phyloP scores from a whole-genome alignment of 371 early-diverging fungal genomes.

The Mortierella sp. region DNA sequence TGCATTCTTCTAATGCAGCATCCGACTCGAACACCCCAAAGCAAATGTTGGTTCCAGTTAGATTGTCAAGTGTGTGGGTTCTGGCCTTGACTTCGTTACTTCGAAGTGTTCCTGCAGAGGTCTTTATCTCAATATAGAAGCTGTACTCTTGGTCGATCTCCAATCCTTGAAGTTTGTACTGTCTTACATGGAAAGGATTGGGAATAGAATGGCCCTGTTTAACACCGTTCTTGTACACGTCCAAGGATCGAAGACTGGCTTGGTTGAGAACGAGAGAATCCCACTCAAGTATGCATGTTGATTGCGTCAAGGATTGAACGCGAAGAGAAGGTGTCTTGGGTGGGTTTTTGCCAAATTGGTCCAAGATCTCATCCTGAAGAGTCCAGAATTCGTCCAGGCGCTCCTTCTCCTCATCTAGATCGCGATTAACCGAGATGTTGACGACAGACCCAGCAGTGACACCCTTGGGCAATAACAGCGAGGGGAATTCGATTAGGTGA shows the following conservation, averaged over 20 bases:
- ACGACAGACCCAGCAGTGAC: constrained; percentile 95
- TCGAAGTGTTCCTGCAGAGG: constrained; percentile 87
- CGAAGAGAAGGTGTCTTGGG: constrained; percentile 86
- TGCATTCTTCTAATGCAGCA: constrained; percentile 75
- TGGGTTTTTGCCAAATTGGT: constrained; percentile 80
- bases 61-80: constrained; percentile 93
- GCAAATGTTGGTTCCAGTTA: constrained; percentile 93
- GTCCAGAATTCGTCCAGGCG: constrained; percentile 86
- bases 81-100: constrained; percentile 82
- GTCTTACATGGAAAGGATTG: constrained; percentile 67
- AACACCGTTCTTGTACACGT: constrained; percentile 85
- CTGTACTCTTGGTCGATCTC: constrained; percentile 91
- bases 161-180: constrained; percentile 87
- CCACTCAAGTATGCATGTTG: constrained; percentile 92
- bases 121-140: constrained; percentile 87
- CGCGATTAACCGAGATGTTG: constrained; percentile 92
- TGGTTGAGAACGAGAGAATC: constrained; percentile 84
- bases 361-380: constrained; percentile 86
- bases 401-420: constrained; percentile 84
- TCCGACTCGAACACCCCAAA: constrained; percentile 87
- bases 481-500: constrained; percentile 98
- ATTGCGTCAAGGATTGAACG: constrained; percentile 88
- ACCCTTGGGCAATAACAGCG: constrained; percentile 93
- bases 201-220: constrained; percentile 49
- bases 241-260: constrained; percentile 84